These are phyloP conservation scores for Poa annua DNA, from an alignment of 176 grass and related monocot species.

Conservation along the genomic window DNA sequence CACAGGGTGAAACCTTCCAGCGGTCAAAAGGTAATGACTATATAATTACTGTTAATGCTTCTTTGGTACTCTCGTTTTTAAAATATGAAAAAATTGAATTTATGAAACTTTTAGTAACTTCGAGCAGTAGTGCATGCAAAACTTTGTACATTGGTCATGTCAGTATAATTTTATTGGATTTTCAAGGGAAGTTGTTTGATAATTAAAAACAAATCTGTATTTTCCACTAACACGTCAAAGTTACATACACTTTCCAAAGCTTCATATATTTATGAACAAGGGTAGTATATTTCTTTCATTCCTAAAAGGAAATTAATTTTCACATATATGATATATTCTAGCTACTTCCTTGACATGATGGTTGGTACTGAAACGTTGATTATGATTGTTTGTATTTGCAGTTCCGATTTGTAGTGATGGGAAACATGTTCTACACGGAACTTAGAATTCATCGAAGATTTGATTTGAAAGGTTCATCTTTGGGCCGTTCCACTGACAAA, in stretches of 20 bases:
- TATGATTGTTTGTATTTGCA: conserved; percentile 53
- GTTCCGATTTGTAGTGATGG: conserved; percentile 98
- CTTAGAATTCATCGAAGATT: conserved; percentile 90
- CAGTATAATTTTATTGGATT: neutral
- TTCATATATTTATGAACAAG: neutral
- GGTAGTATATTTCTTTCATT: neutral
- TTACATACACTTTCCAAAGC: neutral
- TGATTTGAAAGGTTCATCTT: conserved; percentile 92
- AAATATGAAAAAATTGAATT: neutral
- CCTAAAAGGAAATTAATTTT: neutral
- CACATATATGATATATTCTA: neutral
- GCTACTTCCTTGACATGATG: neutral
- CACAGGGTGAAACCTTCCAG: conserved; percentile 96
- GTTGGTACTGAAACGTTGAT: neutral
- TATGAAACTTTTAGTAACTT: too few species aligned
- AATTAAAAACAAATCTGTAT: neutral
- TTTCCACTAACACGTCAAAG: neutral
- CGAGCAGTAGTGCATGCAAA: neutral
- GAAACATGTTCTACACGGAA: conserved; percentile 99
- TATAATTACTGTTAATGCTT: neutral
- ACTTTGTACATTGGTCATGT: neutral
- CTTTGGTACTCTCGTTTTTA: neutral
- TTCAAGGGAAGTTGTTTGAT: neutral
- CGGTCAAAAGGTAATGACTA: conserved; percentile 77
- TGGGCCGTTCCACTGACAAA: conserved; percentile 83